These are phyloP conservation scores for Coffea eugenioides DNA, from an alignment of 257 asterid species.

Conservation along the genomic window DNA sequence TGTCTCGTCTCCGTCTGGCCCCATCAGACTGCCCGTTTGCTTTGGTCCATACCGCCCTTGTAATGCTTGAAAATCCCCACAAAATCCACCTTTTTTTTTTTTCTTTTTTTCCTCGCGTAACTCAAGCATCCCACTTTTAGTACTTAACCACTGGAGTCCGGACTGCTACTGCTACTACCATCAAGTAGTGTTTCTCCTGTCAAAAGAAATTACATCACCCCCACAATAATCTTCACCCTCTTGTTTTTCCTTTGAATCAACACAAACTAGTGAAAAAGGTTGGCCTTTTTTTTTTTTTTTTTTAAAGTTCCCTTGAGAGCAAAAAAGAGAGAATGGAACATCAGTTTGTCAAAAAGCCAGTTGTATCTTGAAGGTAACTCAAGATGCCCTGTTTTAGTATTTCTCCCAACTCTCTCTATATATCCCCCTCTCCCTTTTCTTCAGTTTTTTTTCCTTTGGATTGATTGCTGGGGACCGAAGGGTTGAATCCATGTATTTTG, in stretches of 20 bases:
- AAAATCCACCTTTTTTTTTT: constrained; percentile 1
- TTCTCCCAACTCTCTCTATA: neutral
- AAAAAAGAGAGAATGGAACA: constrained; percentile 2
- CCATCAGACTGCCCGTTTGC: constrained; percentile 21
- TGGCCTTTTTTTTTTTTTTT: constrained; percentile 9
- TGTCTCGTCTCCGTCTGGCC: constrained; percentile 42
- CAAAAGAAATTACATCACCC: neutral
- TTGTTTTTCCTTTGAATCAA: neutral
- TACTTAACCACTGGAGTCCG: neutral
- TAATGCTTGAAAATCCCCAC: constrained; percentile 36
- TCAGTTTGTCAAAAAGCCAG: constrained; percentile 5
- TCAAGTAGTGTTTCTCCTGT: neutral
- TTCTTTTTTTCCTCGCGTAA: neutral
- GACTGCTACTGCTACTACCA: neutral
- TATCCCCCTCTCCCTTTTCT: neutral
- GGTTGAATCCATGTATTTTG: neutral
- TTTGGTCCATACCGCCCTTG: neutral
- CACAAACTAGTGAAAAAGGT: neutral
- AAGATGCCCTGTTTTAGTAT: neutral
- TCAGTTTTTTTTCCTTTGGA: neutral
- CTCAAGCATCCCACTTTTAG: constrained; percentile 19
- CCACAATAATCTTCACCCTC: neutral
- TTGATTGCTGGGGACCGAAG: neutral
- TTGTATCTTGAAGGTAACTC: constrained; percentile 14
- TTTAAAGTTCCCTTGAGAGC: neutral